These are phyloP conservation scores for Lumnitzera racemosa DNA, from an alignment of 345 rosid species.

Conservation along the genomic window DNA sequence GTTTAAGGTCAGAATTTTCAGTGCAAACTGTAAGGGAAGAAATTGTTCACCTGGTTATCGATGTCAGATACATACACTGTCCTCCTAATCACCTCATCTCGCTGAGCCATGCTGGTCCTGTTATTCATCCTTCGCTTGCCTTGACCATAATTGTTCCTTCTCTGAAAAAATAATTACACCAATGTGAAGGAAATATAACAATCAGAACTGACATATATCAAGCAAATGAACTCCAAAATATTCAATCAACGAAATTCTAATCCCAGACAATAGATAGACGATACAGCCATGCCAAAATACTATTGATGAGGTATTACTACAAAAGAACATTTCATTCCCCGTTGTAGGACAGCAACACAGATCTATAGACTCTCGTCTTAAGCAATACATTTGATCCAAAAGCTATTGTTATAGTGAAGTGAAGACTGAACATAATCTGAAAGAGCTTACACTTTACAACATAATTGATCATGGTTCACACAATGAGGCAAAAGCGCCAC, in stretches of 20 bases:
- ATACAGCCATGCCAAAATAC: too few species aligned
- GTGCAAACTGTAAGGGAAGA: background rate
- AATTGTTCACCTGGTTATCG: constrained; percentile 50
- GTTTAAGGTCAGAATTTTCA: background rate
- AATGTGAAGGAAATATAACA: background rate
- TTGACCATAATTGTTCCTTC: constrained; percentile 55
- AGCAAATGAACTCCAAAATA: background rate
- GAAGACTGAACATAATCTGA: too few species aligned
- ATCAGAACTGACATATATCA: background rate
- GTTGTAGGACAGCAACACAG: too few species aligned
- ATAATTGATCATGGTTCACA: too few species aligned
- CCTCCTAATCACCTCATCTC: constrained; percentile 76
- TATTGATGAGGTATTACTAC: too few species aligned
- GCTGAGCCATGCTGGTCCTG: constrained; percentile 86
- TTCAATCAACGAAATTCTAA: background rate
- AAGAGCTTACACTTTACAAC: too few species aligned
- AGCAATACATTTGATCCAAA: too few species aligned
- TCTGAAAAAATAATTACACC: constrained; percentile 30
- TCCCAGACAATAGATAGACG: too few species aligned
- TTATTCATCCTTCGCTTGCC: constrained; percentile 72
- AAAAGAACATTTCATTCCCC: too few species aligned
- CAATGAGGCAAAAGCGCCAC: too few species aligned
- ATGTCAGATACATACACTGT: constrained; percentile 84
- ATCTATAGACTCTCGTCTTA: too few species aligned
- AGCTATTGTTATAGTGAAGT: too few species aligned